A percentile compares a stretch with the other conserved stretches of the same genome.
These are phyloP conservation scores for Knufia petricola DNA, from an alignment of 2,329 filamentous ascomycete genomes.

Conservation along the genomic window DNA sequence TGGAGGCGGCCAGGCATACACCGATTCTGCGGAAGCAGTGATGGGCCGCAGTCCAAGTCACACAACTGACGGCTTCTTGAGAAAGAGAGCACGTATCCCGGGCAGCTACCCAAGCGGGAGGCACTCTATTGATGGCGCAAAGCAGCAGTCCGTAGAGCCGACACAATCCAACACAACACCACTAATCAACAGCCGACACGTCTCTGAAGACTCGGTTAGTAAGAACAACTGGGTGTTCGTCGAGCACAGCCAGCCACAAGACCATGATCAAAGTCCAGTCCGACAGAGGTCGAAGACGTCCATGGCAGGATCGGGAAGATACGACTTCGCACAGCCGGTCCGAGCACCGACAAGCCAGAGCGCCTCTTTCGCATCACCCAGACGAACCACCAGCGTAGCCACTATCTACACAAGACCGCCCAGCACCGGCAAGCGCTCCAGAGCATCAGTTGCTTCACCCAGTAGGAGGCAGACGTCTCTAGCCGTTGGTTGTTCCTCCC, in stretches of 20 bases:
- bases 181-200: conserved; percentile 38
- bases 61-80: conserved; percentile 25
- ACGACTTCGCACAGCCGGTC: background rate
- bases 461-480: background rate
- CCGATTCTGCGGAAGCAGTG: conserved; percentile 34
- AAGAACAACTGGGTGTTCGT: conserved; percentile 5
- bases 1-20: conserved; percentile 67
- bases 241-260: conserved; percentile 18
- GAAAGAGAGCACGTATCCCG: conserved; percentile 19
- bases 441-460: conserved; percentile 14
- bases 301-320: background rate
- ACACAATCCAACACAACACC: conserved; percentile 31
- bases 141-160: conserved; percentile 41
- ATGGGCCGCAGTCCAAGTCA: conserved; percentile 14
- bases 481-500: background rate
- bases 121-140: conserved; percentile 39
- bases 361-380: conserved; percentile 29
- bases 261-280: conserved; percentile 21
- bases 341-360: conserved; percentile 23
- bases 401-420: background rate
- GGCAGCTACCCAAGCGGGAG: conserved; percentile 22
- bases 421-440: conserved; percentile 8
- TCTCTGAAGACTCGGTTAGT: conserved; percentile 24
- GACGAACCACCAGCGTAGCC: conserved; percentile 9
- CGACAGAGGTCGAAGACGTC: conserved; percentile 20